phyloP scores from a whole-genome alignment of 768 basidiomycete genomes.

The Boletus tylopilopsis region DNA sequence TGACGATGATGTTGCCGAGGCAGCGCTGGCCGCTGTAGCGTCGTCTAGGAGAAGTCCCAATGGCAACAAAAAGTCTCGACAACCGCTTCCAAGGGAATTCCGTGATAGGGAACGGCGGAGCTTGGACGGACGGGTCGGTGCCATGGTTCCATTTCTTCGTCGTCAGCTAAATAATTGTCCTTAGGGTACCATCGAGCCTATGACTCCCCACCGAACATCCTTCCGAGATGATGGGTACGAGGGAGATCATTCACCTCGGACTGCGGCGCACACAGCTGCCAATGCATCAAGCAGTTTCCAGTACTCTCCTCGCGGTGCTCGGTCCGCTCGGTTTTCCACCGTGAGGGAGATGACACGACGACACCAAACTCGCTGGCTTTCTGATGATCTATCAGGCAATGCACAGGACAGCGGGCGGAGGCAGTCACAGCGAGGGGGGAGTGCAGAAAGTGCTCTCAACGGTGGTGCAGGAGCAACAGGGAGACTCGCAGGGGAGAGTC shows the following conservation, averaged over 20 bases:
- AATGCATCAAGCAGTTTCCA: slow-evolving; percentile 21
- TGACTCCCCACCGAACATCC: slow-evolving; percentile 34
- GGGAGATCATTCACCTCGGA: slow-evolving; percentile 22
- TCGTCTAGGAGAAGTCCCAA: slow-evolving; percentile 52
- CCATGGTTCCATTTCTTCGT: background rate
- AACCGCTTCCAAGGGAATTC: slow-evolving; percentile 52
- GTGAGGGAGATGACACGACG: slow-evolving; percentile 46
- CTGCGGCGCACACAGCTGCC: slow-evolving; percentile 20
- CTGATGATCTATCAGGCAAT: slow-evolving; percentile 41
- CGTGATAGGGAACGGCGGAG: slow-evolving; percentile 34
- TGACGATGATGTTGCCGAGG: slow-evolving; percentile 43
- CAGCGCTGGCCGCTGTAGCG: slow-evolving; percentile 60
- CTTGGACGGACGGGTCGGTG: slow-evolving; percentile 42
- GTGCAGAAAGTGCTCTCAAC: slow-evolving; percentile 62
- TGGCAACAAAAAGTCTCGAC: slow-evolving; percentile 40
- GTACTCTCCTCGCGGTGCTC: slow-evolving; percentile 29
- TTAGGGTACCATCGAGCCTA: slow-evolving; percentile 35
- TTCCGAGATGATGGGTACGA: slow-evolving; percentile 24
- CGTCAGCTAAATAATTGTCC: slow-evolving; percentile 1
- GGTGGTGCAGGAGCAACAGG: slow-evolving; percentile 41
- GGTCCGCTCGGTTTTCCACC: slow-evolving; percentile 39
- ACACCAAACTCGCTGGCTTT: slow-evolving; percentile 53
- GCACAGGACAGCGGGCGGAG: slow-evolving; percentile 38
- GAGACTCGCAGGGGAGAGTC: slow-evolving; percentile 60
- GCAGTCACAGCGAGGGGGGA: slow-evolving; percentile 61